phyloP scores from a whole-genome alignment of 2,329 filamentous ascomycete genomes.

The Xylariaceae sp. region DNA sequence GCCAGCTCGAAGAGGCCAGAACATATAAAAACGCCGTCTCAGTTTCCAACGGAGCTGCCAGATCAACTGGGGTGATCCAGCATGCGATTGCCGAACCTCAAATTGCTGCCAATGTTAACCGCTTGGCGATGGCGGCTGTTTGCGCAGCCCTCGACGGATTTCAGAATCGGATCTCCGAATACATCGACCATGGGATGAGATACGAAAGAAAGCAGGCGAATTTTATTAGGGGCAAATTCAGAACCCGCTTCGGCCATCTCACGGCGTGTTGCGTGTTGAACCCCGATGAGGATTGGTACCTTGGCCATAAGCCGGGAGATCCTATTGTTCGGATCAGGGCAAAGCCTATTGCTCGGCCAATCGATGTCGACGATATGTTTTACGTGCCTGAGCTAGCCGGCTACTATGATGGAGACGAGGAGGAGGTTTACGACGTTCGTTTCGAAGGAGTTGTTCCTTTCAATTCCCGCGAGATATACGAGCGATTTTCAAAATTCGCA shows the following conservation, averaged over 20 bases:
- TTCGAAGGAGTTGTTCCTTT: conserved; percentile 21
- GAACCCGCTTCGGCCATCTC: conserved; percentile 5
- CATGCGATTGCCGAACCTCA: no score
- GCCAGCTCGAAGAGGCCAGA: not conserved
- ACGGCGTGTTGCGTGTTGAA: not conserved
- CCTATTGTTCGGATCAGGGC: conserved; percentile 9
- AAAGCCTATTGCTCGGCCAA: not conserved
- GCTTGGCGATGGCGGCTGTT: no score
- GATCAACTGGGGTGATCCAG: no score
- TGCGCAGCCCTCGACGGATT: no score
- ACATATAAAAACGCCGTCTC: no score
- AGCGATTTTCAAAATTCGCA: conserved; percentile 6
- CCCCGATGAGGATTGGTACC: conserved; percentile 8
- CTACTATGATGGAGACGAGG: not conserved
- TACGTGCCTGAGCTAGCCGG: conserved; percentile 1
- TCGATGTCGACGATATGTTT: not conserved
- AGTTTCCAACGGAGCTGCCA: no score
- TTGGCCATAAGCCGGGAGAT: conserved; percentile 16
- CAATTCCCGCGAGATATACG: not conserved
- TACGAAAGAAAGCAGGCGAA: not conserved
- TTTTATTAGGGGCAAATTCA: not conserved
- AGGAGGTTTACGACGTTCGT: not conserved
- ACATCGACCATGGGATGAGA: not conserved
- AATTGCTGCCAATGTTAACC: no score
- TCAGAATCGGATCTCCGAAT: not conserved